A percentile compares a stretch with the other conserved stretches of the same genome.
These are phyloP conservation scores for Pythium myriotylum DNA, from an alignment of 352 stramenopile species.

Conservation along the genomic window DNA sequence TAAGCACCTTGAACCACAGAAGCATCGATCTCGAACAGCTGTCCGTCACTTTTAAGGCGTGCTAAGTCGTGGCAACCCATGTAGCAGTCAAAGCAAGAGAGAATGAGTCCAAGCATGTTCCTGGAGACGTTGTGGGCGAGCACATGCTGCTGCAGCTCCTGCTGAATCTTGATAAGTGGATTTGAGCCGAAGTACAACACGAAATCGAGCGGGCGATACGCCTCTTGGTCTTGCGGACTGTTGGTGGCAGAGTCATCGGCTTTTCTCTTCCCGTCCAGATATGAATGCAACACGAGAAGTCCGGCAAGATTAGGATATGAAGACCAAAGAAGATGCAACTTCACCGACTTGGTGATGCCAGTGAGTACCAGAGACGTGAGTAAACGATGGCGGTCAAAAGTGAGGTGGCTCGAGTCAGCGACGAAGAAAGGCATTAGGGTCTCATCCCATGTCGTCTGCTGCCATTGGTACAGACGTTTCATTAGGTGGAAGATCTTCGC, in stretches of 20 bases:
- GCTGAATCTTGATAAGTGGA: conserved; percentile 56
- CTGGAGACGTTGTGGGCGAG: conserved; percentile 32
- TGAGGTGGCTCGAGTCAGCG: conserved; percentile 31
- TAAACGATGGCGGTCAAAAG: conserved; percentile 56
- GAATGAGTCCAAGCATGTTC: conserved; percentile 39
- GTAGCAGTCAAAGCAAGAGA: conserved; percentile 62
- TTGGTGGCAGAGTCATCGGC: neutral
- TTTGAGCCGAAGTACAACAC: conserved; percentile 61
- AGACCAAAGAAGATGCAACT: conserved; percentile 62
- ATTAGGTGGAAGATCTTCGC: conserved; percentile 56
- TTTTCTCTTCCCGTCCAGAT: conserved; percentile 25
- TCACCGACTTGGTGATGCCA: conserved; percentile 57
- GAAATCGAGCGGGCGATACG: conserved; percentile 53
- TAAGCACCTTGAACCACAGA: conserved; percentile 21
- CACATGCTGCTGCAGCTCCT: conserved; percentile 54
- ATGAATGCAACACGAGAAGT: conserved; percentile 47
- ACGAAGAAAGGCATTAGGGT: conserved; percentile 46
- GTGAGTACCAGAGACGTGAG: conserved; percentile 58
- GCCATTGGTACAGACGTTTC: conserved; percentile 68
- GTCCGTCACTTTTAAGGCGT: conserved; percentile 48
- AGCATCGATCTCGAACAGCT: conserved; percentile 50
- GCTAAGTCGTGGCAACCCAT: conserved; percentile 50
- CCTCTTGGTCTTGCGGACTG: conserved; percentile 7
- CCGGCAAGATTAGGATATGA: conserved; percentile 48
- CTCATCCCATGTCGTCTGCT: conserved; percentile 51